These are phyloP conservation scores for Mixia osmundae DNA, from an alignment of 1,284 basidiomycete genomes.

Conservation along the genomic window DNA sequence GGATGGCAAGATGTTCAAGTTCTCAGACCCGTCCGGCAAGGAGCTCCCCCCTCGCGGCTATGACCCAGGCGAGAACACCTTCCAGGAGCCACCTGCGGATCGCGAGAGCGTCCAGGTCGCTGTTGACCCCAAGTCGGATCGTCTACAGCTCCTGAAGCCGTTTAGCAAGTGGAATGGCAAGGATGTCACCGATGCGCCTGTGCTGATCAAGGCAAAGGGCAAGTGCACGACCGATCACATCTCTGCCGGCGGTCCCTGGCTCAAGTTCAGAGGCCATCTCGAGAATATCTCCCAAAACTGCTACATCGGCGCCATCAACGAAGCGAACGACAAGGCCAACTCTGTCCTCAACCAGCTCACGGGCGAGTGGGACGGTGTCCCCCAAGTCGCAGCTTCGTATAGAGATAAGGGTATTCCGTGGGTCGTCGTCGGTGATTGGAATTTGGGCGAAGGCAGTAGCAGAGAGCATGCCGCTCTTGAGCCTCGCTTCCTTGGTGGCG, in stretches of 20 bases:
- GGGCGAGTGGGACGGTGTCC: conserved; percentile 66
- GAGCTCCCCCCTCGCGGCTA: conserved; percentile 89
- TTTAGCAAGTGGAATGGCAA: conserved; percentile 87
- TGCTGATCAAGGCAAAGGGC: conserved; percentile 95
- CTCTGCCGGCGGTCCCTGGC: conserved; percentile 91
- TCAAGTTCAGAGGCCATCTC: conserved; percentile 97
- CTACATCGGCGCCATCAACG: conserved; percentile 74
- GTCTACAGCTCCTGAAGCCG: conserved; percentile 78
- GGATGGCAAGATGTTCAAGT: conserved; percentile 95
- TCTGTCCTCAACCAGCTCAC: conserved; percentile 77
- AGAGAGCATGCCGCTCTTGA: conserved; percentile 86
- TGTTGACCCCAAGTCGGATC: conserved; percentile 69
- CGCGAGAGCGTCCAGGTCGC: conserved; percentile 63
- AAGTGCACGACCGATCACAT: conserved; percentile 70
- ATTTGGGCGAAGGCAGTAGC: conserved; percentile 28
- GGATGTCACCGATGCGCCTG: conserved; percentile 64
- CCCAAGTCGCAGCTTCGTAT: conserved; percentile 63
- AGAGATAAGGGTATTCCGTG: conserved; percentile 74
- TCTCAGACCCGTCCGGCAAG: conserved; percentile 63
- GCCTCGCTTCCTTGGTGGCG: conserved; percentile 85
- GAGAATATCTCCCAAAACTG: conserved; percentile 98
- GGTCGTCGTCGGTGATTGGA: conserved; percentile 30
- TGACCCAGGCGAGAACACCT: conserved; percentile 89
- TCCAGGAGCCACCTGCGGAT: conserved; percentile 79
- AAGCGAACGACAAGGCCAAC: conserved; percentile 83